A percentile compares a stretch with the other conserved stretches of the same genome.
Conservation (phyloP, 2,329 filamentous ascomycete species). For the Cadophora malorum region DNA sequence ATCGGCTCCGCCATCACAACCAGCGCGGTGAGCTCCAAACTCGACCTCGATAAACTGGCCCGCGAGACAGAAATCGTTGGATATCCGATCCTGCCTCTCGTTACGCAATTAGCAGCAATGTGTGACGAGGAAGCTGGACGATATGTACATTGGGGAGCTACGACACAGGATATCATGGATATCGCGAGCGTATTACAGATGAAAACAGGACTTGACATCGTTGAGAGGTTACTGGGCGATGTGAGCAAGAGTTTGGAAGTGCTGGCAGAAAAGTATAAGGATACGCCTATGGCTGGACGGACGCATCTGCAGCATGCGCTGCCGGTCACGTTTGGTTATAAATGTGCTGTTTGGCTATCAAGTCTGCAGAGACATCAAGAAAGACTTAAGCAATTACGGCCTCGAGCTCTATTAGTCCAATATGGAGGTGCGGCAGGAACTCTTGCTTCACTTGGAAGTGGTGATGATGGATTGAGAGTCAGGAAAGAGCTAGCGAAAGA, state of each 20-base stretch:
- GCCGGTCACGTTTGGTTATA: constrained; percentile 63
- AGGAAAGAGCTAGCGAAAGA: constrained; percentile 56
- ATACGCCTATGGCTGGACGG: constrained; percentile 62
- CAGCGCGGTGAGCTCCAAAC: constrained; percentile 42
- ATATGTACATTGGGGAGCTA: constrained; percentile 65
- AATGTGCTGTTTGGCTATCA: constrained; percentile 61
- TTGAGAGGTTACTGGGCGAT: constrained; percentile 52
- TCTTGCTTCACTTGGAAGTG: constrained; percentile 57
- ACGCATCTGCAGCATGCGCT: constrained; percentile 64
- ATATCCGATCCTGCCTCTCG: constrained; percentile 59
- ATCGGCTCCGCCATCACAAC: constrained; percentile 47
- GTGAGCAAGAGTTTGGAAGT: constrained; percentile 51
- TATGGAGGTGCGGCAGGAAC: constrained; percentile 64
- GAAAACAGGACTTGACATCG: constrained; percentile 55
- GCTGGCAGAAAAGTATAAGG: constrained; percentile 53
- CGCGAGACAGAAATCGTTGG: constrained; percentile 57
- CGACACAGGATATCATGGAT: constrained; percentile 66
- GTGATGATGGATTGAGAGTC: constrained; percentile 55
- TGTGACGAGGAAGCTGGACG: constrained; percentile 46
- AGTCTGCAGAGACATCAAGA: constrained; percentile 56
- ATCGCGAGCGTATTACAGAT: constrained; percentile 60
- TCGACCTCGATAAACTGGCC: constrained; percentile 53
- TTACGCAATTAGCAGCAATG: constrained; percentile 53
- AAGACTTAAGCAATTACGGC: constrained; percentile 54
- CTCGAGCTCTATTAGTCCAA: constrained; percentile 57